Evolutionary conservation across 305 asterid species (phyloP), one percentile per base, ranked within the genome.

Genomic region (Fraxinus sp.): DNA sequence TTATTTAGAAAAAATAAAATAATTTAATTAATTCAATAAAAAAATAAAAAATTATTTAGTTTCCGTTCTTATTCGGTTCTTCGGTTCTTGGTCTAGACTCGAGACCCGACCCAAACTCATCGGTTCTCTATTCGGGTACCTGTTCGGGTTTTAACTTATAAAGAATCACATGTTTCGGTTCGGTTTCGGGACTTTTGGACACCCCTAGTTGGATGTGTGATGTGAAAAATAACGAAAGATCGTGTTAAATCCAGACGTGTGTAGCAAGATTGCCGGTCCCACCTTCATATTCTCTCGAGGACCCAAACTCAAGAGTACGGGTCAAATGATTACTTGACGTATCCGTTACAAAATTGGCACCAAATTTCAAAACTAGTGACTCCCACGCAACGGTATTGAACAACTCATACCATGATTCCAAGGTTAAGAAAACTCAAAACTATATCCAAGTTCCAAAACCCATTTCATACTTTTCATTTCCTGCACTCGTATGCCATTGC

Each of bases 321-420:
- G 75, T 26, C 37, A 68, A 68, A 28, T 26, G 0, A 68, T 14
- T 11, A 68, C 75, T 68, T 68, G 39, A 28, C 36, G 39, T 20
- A 68, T 30, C 75, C 39, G n/a, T 26, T 30, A 68, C 37, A 11
- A 11, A 11, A 28, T 66, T 68, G 75, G 75, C 9, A 68, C 39
- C 75, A 68, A 68, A 14, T 33, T 72, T 33, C 77, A 72, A 72
- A 26, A 72, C 30, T 30, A 28, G 75, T 70, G 75, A 22, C 75
- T 28, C 22, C 16, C 1, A 14, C 75, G 2, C 75, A 30, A 32
- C 75, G 75, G 37, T 32, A 30, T 13, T 30, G 75, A 70, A 28
- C 39, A 70, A 28, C 41, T 28, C 35, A 70, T 68, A 57, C 83
- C 84, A 94, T 92, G 96, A 82, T 86, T 39, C 74, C 84, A 11